Evolutionary conservation across 352 stramenopile genomes (phyloP).

Genomic region (Halophytophthora polymorphica): DNA sequence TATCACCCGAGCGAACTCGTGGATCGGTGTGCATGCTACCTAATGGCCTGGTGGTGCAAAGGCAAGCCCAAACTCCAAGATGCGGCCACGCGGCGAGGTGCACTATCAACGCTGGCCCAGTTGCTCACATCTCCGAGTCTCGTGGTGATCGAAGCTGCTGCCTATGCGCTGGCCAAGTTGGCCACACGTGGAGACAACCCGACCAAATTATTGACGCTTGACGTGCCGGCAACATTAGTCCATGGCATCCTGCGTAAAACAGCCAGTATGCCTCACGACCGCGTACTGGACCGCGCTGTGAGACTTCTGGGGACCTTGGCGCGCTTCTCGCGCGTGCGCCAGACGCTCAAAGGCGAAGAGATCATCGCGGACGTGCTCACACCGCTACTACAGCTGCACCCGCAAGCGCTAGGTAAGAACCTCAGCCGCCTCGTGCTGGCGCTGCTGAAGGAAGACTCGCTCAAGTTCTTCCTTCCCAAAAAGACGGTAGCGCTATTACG

Average conservation of each 20-base stretch:
- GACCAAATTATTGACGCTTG: conserved; percentile 56
- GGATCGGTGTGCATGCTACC: conserved; percentile 67
- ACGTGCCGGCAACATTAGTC: conserved; percentile 51
- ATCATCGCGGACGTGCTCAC: conserved; percentile 71
- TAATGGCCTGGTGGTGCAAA: conserved; percentile 62
- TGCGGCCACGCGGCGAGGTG: conserved; percentile 35
- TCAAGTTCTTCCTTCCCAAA: conserved; percentile 82
- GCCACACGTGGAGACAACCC: conserved; percentile 63
- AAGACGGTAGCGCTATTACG: conserved; percentile 67
- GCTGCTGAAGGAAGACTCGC: conserved; percentile 67
- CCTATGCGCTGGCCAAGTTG: conserved; percentile 65
- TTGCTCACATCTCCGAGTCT: conserved; percentile 58
- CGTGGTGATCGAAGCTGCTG: conserved; percentile 54
- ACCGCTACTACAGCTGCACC: conserved; percentile 56
- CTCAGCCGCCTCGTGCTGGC: conserved; percentile 49
- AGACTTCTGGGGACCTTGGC: conserved; percentile 65
- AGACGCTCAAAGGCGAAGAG: conserved; percentile 63
- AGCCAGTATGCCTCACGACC: conserved; percentile 36
- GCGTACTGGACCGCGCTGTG: conserved; percentile 55
- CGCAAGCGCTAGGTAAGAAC: conserved; percentile 56
- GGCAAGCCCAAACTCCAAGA: conserved; percentile 42
- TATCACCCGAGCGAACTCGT: conserved; percentile 64
- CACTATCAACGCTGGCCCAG: conserved; percentile 52
- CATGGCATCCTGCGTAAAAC: conserved; percentile 44
- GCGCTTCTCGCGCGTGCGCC: conserved; percentile 46